phyloP scores from a whole-genome alignment of 208 protist genomes.

The Trypanosomatidae sp. region DNA sequence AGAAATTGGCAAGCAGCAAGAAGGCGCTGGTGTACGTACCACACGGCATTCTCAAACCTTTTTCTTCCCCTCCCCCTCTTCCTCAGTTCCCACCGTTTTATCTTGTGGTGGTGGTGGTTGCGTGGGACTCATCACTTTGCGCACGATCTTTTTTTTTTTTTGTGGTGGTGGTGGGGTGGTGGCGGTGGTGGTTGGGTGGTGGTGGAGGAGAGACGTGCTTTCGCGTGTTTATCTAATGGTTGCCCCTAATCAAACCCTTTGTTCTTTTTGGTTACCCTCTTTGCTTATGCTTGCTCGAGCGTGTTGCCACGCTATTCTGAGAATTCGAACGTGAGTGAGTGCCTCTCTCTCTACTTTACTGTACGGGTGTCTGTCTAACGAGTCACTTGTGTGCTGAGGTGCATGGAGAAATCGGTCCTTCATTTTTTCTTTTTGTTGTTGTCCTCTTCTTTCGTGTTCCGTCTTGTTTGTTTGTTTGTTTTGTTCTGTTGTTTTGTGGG shows the following conservation, averaged over 20 bases:
- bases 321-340: neutral
- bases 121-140: neutral
- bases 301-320: too few relatives aligned
- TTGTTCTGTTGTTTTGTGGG: neutral
- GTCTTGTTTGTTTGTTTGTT: neutral
- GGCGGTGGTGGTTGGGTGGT: neutral
- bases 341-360: neutral
- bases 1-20: neutral
- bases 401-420: neutral
- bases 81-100: neutral
- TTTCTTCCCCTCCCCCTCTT: neutral
- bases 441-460: neutral
- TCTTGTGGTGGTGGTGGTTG: neutral
- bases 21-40: neutral
- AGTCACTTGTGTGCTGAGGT: neutral
- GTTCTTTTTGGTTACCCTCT: too few relatives aligned
- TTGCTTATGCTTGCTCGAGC: too few relatives aligned
- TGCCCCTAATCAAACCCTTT: neutral
- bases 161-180: neutral
- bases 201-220: neutral
- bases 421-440: neutral
- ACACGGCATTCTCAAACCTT: neutral
- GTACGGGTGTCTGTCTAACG: neutral
- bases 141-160: constrained; percentile 9
- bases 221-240: neutral